Percentiles rank a stretch among this genome's conserved stretches.
Conservation (phyloP, 1,139 yeast genomes). For the Lodderomyces elongisporus region DNA sequence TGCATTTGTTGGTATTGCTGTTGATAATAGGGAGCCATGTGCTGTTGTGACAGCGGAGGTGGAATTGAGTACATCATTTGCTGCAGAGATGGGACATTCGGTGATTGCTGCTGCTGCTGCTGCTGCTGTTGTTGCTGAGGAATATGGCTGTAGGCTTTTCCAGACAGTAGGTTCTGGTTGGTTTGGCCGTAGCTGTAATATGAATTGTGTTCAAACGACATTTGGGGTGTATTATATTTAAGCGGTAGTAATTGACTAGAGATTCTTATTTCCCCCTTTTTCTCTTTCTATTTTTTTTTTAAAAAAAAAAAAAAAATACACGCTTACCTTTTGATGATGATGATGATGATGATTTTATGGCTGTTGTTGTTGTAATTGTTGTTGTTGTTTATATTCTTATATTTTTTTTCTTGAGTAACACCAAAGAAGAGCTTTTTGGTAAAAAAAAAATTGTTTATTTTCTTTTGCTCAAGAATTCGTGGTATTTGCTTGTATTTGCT, state of each 20-base stretch:
- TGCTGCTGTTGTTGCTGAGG: constrained; percentile 2
- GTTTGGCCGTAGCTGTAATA: constrained; percentile 1
- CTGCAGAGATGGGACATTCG: neutral
- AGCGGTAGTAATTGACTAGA: neutral
- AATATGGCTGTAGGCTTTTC: neutral
- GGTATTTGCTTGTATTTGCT: no score
- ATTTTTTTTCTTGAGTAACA: no score
- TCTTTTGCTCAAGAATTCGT: no score
- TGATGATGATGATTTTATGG: no score
- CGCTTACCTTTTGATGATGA: no score
- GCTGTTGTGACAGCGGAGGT: constrained; percentile 2
- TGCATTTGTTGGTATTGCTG: constrained; percentile 4
- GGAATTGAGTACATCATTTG: constrained; percentile 2
- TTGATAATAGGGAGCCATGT: constrained; percentile 1
- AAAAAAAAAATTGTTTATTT: no score
- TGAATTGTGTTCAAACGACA: neutral
- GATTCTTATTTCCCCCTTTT: no score
- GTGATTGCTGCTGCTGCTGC: constrained; percentile 3
- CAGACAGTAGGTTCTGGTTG: constrained; percentile 1
- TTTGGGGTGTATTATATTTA: neutral
- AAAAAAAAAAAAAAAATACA: no score
- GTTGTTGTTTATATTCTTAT: no score
- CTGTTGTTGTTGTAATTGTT: no score
- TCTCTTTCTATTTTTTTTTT: no score
- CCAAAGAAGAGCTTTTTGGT: no score